Conservation (phyloP, 2,329 filamentous ascomycete genomes). For the Moelleriella libera region DNA sequence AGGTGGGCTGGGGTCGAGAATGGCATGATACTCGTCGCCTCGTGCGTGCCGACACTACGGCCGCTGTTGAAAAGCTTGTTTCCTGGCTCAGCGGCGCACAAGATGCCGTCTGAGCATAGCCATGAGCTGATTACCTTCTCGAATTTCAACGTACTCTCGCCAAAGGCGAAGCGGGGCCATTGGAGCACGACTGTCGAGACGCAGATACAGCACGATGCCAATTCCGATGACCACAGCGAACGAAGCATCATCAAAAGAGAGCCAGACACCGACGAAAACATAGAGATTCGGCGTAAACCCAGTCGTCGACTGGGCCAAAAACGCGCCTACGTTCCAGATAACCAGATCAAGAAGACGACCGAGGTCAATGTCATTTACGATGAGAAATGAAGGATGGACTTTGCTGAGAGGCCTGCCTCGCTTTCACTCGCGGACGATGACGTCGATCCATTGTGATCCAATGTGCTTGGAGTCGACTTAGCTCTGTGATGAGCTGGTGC, state of each 20-base stretch:
- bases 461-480: too few relatives aligned
- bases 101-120: neutral
- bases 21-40: constrained; percentile 3
- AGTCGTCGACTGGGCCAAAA: neutral
- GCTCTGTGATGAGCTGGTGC: too few relatives aligned
- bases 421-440: too few relatives aligned
- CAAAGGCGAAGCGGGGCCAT: constrained; percentile 1
- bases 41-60: constrained; percentile 3
- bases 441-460: too few relatives aligned
- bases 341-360: constrained; percentile 3
- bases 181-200: constrained; percentile 5
- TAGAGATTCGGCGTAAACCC: neutral
- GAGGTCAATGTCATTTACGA: constrained; percentile 3
- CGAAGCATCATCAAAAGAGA: constrained; percentile 1
- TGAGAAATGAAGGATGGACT: neutral
- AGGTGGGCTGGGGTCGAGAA: constrained; percentile 5
- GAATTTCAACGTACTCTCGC: constrained; percentile 3
- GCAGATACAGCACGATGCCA: neutral
- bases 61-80: constrained; percentile 3
- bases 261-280: constrained; percentile 1
- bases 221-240: constrained; percentile 1
- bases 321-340: neutral
- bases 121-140: constrained; percentile 4
- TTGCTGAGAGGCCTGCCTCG: neutral
- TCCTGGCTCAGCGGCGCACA: constrained; percentile 1